Base-by-base conservation (phyloP, 257 asterid genomes). In the Catharanthus roseus region DNA sequence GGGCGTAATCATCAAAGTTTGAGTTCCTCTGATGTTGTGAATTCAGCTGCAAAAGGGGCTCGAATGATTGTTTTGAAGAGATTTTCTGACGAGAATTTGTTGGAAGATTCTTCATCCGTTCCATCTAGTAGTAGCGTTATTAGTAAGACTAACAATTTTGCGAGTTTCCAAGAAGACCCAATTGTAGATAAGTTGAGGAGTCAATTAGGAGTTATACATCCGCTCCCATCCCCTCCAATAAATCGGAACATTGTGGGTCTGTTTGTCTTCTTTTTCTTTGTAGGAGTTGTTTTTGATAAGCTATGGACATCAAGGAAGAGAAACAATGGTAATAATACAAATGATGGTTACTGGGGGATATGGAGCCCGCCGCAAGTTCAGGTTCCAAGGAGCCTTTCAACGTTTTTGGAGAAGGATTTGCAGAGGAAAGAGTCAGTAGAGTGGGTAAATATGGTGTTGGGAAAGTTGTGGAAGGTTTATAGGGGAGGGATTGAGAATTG, bases 361-460 rank as follows among this genome's bases (percentile, higher is more conserved):
- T 82, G 86, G 93, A 26, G 61, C 63, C 50, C 56, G 29, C 61
- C 44, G 38, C 63, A 55, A 34, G 86, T 86, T 18, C 85, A 82
- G 84, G 85, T 83, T 54, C 95, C 96, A 33, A 72, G 82, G 19
- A 84, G 74, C 68, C 78, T 86, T 62, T 88, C 91, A 0, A 76
- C 79, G 70, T 82, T 90, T 65, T 88, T 90, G 62, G 95, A 90
- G 78, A 90, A 84, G 83, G 96, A 90, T 83, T 85, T 88, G 82
- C 92, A 86, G 84, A 85, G 95, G 86, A 90, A 90, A 65, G 97
- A 90, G 64, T 88, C 95, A 3, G 97, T 90, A 34, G 97, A 90
- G 78, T 90, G 97, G 97, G 97, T 90, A 45, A 90, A 90, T 65
- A 90, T 90, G 97, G 97, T 90, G 83, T 75, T 90, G 81, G 91